A percentile compares a stretch with the other conserved stretches of the same genome.
Conservation (phyloP, 495 filamentous ascomycete species). For the Hypoxylon rickii region DNA sequence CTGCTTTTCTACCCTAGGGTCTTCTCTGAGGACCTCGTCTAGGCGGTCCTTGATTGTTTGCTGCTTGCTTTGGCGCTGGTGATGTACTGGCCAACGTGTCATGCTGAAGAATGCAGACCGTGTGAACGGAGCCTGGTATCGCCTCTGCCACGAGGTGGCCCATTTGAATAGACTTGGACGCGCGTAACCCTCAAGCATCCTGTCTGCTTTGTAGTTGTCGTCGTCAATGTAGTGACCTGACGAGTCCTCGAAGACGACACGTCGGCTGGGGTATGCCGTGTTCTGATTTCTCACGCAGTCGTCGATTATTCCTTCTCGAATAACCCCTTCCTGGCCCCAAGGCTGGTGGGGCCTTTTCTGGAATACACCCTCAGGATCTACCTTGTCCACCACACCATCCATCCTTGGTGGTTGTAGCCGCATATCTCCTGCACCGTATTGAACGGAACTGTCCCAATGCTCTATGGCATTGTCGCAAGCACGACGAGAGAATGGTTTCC, state of each 20-base stretch:
- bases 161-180: constrained; percentile 39
- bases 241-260: constrained; percentile 22
- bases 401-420: constrained; percentile 22
- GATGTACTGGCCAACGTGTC: constrained; percentile 34
- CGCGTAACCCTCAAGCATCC: constrained; percentile 14
- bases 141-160: constrained; percentile 35
- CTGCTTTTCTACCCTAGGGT: constrained; percentile 22
- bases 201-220: constrained; percentile 4
- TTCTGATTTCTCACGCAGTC: constrained; percentile 38
- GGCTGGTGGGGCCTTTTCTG: background rate
- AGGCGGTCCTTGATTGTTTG: constrained; percentile 17
- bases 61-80: constrained; percentile 6
- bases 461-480: constrained; percentile 7
- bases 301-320: constrained; percentile 39
- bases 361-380: constrained; percentile 8
- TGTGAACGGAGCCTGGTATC: constrained; percentile 34
- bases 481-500: constrained; percentile 27
- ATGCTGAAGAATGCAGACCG: constrained; percentile 31
- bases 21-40: constrained; percentile 20
- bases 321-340: background rate
- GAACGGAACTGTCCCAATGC: constrained; percentile 23
- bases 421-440: constrained; percentile 26
- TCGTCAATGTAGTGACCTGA: constrained; percentile 11
- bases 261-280: constrained; percentile 33
- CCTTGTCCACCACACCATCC: constrained; percentile 20